Base-by-base conservation (phyloP, 768 basidiomycete genomes). In the Boletus rex-veris region DNA sequence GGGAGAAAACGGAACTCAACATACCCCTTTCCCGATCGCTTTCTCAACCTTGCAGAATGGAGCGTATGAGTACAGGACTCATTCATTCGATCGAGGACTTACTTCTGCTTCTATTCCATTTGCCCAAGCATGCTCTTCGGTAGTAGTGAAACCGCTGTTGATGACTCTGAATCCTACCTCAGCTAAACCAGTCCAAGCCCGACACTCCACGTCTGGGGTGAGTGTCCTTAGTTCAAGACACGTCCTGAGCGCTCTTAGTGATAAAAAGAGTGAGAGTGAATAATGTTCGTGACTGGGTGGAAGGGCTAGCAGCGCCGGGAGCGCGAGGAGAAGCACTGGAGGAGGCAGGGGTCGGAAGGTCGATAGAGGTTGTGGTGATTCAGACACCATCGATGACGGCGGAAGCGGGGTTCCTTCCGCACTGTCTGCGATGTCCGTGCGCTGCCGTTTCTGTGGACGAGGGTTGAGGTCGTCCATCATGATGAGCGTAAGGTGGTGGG, bases 11-110 rank as follows among this genome's bases (percentile, higher is more conserved):
- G 19, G 46, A 36, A 57, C 36, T 41, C 3, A 2, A 77, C 86
- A 69, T 54, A 90, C 86, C 52, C 84, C 88, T 71, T 85, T 86
- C 15, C 80, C 81, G 15, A 88, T 73, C 11, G 86, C 83, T 52
- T 77, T 81, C 62, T 88, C 86, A 3, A 80, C 74, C 80, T 81
- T 48, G 45, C 10, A 28, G 26, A 46, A 14, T 12, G 26, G 8
- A 45, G 3, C 10, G 7, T 3, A 21, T 58, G 41, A 61, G 45
- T 7, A 40, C 5, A 19, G 7, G 28, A 21, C 12, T 12, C 4
- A 28, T 9, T 18, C 9, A 10, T n/a, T 19, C 4, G 14, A 52
- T 3, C 26, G 11, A 8, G 0, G 0, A 54, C 73, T 54, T 19
- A 86, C 84, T 64, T 89, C 87, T 0, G 49, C 64, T 57, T 80